A percentile compares a stretch with the other conserved stretches of the same genome.
Conservation (phyloP, 148 eudicot genomes). For the Amaranthus cruentus region DNA sequence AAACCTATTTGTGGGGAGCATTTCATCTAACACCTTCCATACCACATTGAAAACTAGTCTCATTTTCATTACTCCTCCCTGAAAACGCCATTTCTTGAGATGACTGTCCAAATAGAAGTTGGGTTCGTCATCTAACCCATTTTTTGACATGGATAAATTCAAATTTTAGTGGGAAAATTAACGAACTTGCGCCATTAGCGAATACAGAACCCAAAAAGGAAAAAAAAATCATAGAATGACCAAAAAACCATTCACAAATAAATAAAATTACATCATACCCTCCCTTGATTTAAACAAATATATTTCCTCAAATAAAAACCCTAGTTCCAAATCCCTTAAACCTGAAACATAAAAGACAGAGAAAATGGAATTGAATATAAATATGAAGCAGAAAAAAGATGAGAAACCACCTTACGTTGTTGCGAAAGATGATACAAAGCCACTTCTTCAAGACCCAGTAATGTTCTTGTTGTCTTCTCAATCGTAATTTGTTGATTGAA, state of each 20-base stretch:
- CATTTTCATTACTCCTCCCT: too few relatives aligned
- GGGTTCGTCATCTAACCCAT: too few relatives aligned
- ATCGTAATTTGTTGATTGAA: neutral
- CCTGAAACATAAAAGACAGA: constrained; percentile 7
- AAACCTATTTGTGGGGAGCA: too few relatives aligned
- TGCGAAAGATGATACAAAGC: constrained; percentile 70
- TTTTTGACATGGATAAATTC: too few relatives aligned
- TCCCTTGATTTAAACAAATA: neutral
- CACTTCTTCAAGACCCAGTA: constrained; percentile 72
- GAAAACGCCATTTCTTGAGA: too few relatives aligned
- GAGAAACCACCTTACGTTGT: constrained; percentile 52
- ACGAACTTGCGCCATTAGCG: too few relatives aligned
- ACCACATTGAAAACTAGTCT: too few relatives aligned
- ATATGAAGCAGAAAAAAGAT: constrained; percentile 7
- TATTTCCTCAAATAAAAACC: neutral
- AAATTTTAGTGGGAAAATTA: too few relatives aligned
- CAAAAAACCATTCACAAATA: neutral
- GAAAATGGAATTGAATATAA: constrained; percentile 21
- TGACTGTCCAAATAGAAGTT: too few relatives aligned
- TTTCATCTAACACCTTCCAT: too few relatives aligned
- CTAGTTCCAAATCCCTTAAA: neutral
- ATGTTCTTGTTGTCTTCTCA: neutral
- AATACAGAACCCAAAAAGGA: too few relatives aligned
- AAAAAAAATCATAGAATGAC: neutral
- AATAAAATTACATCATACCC: neutral